Percentiles rank a stretch among this genome's conserved stretches.
These are phyloP conservation scores for Leptomonas seymouri DNA, from an alignment of 208 protist genomes.

Conservation along the genomic window DNA sequence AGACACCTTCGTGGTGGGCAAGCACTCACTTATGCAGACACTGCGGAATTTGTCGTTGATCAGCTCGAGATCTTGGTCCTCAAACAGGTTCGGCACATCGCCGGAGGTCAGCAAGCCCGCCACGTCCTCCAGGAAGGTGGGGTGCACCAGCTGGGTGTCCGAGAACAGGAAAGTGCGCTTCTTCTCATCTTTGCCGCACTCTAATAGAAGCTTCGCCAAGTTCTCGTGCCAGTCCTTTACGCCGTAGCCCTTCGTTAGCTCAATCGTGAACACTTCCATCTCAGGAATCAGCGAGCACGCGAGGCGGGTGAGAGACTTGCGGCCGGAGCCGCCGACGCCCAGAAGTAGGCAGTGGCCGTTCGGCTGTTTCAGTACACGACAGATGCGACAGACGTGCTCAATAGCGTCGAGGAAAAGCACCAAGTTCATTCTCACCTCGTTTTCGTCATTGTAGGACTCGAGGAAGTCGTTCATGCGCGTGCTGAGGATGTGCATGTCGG, in stretches of 20 bases:
- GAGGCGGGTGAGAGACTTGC: conserved; percentile 95
- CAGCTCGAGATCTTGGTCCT: conserved; percentile 95
- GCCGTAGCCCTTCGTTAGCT: conserved; percentile 97
- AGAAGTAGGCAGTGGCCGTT: conserved; percentile 96
- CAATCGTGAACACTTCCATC: conserved; percentile 95
- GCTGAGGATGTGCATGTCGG: conserved; percentile 76
- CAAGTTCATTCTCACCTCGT: conserved; percentile 93
- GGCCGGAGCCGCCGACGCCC: conserved; percentile 97
- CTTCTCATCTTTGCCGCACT: conserved; percentile 96
- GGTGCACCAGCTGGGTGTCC: conserved; percentile 97
- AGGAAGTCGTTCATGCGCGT: conserved; percentile 84
- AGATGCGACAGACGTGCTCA: conserved; percentile 96
- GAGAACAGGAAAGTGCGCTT: conserved; percentile 96
- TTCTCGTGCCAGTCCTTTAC: conserved; percentile 96
- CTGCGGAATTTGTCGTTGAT: conserved; percentile 95
- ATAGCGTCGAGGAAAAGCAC: conserved; percentile 98
- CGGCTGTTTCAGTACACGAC: conserved; percentile 93
- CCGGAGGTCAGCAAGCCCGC: conserved; percentile 97
- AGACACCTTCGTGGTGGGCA: conserved; percentile 95
- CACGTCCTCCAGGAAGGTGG: conserved; percentile 98
- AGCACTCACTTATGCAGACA: conserved; percentile 87
- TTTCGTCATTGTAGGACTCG: conserved; percentile 94
- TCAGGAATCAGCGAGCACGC: conserved; percentile 94
- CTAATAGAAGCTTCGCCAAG: conserved; percentile 92
- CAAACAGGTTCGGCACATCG: conserved; percentile 98